These are phyloP conservation scores for Nicotiana benthamiana DNA, from an alignment of 257 asterid species.

Conservation along the genomic window DNA sequence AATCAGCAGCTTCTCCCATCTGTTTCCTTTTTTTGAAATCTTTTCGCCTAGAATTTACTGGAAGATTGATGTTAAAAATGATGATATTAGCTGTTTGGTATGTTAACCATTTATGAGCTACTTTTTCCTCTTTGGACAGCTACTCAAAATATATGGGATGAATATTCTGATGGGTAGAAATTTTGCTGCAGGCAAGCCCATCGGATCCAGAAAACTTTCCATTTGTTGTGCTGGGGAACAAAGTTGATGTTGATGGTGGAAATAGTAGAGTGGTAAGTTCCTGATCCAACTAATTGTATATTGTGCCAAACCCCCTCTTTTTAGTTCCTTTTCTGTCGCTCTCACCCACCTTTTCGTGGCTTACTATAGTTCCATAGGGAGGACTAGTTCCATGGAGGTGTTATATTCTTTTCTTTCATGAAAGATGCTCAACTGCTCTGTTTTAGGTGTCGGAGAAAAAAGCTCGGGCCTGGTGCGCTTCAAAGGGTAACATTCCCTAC, in stretches of 20 bases:
- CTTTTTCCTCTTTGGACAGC: background rate
- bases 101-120: background rate
- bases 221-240: slow-evolving; percentile 96
- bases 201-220: slow-evolving; percentile 97
- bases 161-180: background rate
- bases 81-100: background rate
- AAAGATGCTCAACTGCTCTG: background rate
- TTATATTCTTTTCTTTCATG: background rate
- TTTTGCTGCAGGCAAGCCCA: slow-evolving; percentile 83
- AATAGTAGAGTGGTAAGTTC: slow-evolving; percentile 81
- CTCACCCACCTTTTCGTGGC: background rate
- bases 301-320: background rate
- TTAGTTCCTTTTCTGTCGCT: background rate
- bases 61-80: background rate
- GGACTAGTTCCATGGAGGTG: background rate
- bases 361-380: background rate
- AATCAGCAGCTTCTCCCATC: background rate
- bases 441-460: slow-evolving; percentile 92
- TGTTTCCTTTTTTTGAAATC: background rate
- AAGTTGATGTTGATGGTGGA: slow-evolving; percentile 94
- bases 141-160: background rate
- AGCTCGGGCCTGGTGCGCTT: slow-evolving; percentile 98
- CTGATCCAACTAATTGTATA: background rate
- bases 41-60: background rate
- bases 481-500: slow-evolving; percentile 93